Evolutionary conservation across 2,329 filamentous ascomycete genomes (phyloP), one percentile per base, ranked within the genome.

Genomic region (Verticillium isaacii): DNA sequence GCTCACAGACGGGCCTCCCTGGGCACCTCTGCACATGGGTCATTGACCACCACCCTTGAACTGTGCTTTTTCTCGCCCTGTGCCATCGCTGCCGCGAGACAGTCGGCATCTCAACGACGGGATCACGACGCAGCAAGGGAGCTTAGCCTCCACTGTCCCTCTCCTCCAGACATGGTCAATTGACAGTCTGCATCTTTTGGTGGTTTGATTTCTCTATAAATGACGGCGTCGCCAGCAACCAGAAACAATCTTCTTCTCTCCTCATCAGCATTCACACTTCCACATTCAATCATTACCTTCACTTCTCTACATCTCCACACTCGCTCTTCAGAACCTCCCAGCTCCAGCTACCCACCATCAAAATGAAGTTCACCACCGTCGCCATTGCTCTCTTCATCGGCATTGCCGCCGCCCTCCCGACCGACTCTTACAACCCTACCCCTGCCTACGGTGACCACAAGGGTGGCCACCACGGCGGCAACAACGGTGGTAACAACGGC

Each of bases 331-430:
- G n/a, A 32, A 58, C 23, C 32, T 32, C 19, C 39, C 14, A 41
- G 23, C 23, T 57, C 37, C 37, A n/a, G 17, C 29, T 17, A 15
- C 17, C 32, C 17, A 50, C 57, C 36, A 50, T 58, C 57, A 58
- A 41, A 58, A 58, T 58, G 57, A 58, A 58, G 57, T 58, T 58
- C 57, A 32, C 57, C 57, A 45, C 57, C 14, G 37, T 58, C 37
- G 19, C 45, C 57, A 32, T 58, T 25, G 25, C 57, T 32, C 15
- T 58, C 57, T 50, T 58, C 57, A 32, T 41, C 37, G 57, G 37
- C 57, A 9, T 41, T 45, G 57, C 57, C 39, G 19, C 45, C 25
- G 57, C 57, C 25, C 37, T 32, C 37, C 57, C 57, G 25, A 32
- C 41, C 29, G 41, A 58, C 57, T 29, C 25, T 7, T 32, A 41